Evolutionary conservation across 192 early-diverging fungal genomes (phyloP), one percentile per base, ranked within the genome.

Genomic region (Backusella mclennaniae): DNA sequence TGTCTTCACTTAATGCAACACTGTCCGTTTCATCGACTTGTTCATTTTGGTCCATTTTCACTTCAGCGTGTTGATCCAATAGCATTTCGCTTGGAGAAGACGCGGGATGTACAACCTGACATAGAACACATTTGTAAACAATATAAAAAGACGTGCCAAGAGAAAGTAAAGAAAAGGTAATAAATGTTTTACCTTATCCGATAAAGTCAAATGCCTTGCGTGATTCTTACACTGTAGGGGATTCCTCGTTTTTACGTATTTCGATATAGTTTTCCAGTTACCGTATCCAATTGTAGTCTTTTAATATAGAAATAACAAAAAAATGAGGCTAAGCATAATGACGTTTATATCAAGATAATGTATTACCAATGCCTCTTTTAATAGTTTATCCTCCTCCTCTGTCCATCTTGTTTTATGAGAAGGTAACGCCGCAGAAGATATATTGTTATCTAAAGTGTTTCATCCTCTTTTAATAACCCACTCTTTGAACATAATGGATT

Each of bases 211-310:
- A 73, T 90, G 88, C 56, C 90, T 83, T 29, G 87, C 89, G 73
- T 89, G 88, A 23, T 90, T 91, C 63, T 90, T 91, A 67, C 88
- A 85, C 75, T 92, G 91, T 14, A 90, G 76, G 6, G 88, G 78
- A 52, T 85, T 91, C 15, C 89, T 76, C 7, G 87, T 88, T 8
- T 79, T 76, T 44, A 92, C 84, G 15, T 79, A 80, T 17, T 82
- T 79, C 15, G 88, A 81, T 38, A 90, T 85, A 7, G 77, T 70
- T 52, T 84, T 87, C 91, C 89, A 92, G 42, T 88, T 85, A 46
- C 87, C 89, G 56, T 86, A 85, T 6, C 89, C 87, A 76, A 84
- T 82, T 38, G 76, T 59, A 70, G 41, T 35, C 89, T 90, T 15
- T 44, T 44, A 4, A 5, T 44, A 5, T 44, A 33, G 6, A 59